These are phyloP conservation scores for Cladobotryum protrusum DNA, from an alignment of 2,329 filamentous ascomycete genomes.

Conservation along the genomic window DNA sequence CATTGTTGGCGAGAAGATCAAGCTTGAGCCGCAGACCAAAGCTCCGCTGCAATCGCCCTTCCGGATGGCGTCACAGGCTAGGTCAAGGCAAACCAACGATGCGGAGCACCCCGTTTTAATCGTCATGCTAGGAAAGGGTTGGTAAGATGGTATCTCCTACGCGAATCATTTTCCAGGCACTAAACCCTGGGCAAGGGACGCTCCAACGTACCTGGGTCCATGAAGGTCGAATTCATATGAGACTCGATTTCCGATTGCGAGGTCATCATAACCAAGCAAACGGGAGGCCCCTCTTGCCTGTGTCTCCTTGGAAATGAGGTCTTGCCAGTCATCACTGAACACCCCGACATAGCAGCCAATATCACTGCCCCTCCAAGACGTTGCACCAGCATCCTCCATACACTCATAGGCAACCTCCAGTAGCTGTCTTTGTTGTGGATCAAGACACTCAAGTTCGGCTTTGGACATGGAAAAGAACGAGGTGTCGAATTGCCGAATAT, in stretches of 20 bases:
- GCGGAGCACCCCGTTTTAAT: slow-evolving; percentile 28
- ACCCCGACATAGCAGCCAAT: slow-evolving; percentile 14
- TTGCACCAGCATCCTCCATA: slow-evolving; percentile 12
- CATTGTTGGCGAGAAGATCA: slow-evolving; percentile 16
- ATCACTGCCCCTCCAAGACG: not conserved
- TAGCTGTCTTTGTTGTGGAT: slow-evolving; percentile 27
- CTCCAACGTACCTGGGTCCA: slow-evolving; percentile 1
- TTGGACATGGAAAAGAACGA: slow-evolving; percentile 19
- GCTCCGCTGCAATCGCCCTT: slow-evolving; percentile 19
- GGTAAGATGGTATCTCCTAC: too few relatives aligned
- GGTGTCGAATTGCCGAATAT: slow-evolving; percentile 18
- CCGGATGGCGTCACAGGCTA: slow-evolving; percentile 20
- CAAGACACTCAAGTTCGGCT: slow-evolving; percentile 22
- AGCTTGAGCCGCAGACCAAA: slow-evolving; percentile 20
- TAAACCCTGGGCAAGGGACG: too few relatives aligned
- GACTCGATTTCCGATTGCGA: slow-evolving; percentile 24
- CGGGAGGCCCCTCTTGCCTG: slow-evolving; percentile 11
- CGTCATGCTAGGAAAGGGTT: slow-evolving; percentile 17
- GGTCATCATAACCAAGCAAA: slow-evolving; percentile 20
- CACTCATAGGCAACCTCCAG: slow-evolving; percentile 22
- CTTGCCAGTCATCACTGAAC: slow-evolving; percentile 13
- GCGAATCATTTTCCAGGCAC: too few relatives aligned
- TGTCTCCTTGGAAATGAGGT: slow-evolving; percentile 8
- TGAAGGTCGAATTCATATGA: slow-evolving; percentile 26
- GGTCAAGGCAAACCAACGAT: slow-evolving; percentile 22